Conservation (phyloP, 352 stramenopile species). For the Plasmopara halstedii region DNA sequence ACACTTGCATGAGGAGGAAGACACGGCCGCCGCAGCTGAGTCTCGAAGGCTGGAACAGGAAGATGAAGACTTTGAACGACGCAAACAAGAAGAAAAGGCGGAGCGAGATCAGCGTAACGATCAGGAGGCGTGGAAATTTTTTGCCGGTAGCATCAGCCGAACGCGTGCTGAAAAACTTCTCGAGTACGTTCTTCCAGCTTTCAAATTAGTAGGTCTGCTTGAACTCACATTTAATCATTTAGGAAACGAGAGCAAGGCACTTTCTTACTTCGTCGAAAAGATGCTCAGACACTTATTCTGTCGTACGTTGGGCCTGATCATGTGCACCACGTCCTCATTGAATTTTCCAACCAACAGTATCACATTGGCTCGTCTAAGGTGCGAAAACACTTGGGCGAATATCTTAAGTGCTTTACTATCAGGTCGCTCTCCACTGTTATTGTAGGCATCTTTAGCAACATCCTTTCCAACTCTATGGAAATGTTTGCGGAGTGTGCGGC, state of each 20-base stretch:
- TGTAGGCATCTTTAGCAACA: conserved; percentile 41
- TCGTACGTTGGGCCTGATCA: conserved; percentile 62
- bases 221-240: background rate
- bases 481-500: conserved; percentile 70
- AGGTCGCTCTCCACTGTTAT: background rate
- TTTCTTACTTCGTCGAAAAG: conserved; percentile 75
- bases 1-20: conserved; percentile 30
- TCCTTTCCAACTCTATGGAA: conserved; percentile 61
- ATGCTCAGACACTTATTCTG: conserved; percentile 73
- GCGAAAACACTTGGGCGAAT: background rate
- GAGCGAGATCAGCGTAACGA: conserved; percentile 44
- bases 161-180: conserved; percentile 56
- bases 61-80: conserved; percentile 28
- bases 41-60: conserved; percentile 21
- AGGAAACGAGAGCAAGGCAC: conserved; percentile 58
- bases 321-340: conserved; percentile 77
- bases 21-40: conserved; percentile 22
- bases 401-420: too few species aligned
- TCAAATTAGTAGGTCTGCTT: background rate
- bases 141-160: conserved; percentile 71
- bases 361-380: conserved; percentile 77
- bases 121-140: conserved; percentile 68
- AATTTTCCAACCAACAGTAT: conserved; percentile 61
- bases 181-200: conserved; percentile 41
- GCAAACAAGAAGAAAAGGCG: conserved; percentile 25